Evolutionary conservation across 495 filamentous ascomycete species (phyloP).

Genomic region (Rhizodiscina lignyota): DNA sequence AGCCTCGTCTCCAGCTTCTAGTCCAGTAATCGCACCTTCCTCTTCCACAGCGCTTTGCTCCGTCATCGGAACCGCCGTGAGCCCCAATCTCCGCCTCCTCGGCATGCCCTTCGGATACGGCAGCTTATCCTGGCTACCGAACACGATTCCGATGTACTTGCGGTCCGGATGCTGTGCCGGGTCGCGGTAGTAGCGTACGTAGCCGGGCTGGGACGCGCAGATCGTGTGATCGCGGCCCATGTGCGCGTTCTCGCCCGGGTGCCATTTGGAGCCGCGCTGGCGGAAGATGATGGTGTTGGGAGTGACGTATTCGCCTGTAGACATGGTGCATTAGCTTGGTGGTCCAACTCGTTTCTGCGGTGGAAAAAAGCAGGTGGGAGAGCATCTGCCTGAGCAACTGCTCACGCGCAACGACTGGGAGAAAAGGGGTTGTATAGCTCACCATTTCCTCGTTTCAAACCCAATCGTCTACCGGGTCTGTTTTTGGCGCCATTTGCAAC

Average conservation of each 20-base stretch:
- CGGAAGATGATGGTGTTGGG: constrained; percentile 96
- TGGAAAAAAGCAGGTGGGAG: too few relatives aligned
- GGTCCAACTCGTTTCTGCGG: background rate
- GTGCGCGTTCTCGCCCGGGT: constrained; percentile 77
- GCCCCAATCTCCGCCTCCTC: constrained; percentile 51
- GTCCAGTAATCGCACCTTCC: constrained; percentile 5
- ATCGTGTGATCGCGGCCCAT: constrained; percentile 98
- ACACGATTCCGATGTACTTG: constrained; percentile 82
- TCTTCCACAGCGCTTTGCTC: constrained; percentile 1
- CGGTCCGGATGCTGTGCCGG: constrained; percentile 60
- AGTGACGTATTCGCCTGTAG: constrained; percentile 67
- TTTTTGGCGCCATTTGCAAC: constrained; percentile 72
- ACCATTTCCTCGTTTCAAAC: constrained; percentile 83
- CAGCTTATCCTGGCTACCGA: constrained; percentile 55
- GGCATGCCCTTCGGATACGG: constrained; percentile 56
- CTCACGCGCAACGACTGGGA: background rate
- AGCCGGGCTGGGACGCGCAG: constrained; percentile 66
- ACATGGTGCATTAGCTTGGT: constrained; percentile 3
- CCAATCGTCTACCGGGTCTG: constrained; percentile 81
- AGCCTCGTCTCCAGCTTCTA: background rate
- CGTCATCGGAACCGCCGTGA: constrained; percentile 29
- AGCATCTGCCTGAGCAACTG: constrained; percentile 1
- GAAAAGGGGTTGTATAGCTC: constrained; percentile 13
- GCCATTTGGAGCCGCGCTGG: constrained; percentile 89
- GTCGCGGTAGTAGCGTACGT: constrained; percentile 91